Evolutionary conservation across 495 filamentous ascomycete species (phyloP).

Genomic region (Hypoxylon rickii): DNA sequence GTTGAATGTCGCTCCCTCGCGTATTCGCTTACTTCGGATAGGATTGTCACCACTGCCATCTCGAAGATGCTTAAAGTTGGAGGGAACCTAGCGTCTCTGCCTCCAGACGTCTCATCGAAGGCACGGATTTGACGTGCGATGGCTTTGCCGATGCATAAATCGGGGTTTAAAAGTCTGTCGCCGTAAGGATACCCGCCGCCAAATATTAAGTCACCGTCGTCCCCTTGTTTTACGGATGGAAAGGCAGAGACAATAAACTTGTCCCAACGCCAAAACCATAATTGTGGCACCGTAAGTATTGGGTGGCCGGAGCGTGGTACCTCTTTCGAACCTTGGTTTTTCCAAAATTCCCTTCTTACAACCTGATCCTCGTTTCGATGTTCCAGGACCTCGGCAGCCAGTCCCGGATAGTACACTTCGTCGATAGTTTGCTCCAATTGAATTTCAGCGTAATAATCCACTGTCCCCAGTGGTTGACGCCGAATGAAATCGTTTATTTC

Average conservation of each 20-base stretch:
- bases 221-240: neutral
- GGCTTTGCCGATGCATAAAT: neutral
- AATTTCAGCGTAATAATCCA: neutral
- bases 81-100: neutral
- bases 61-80: conserved; percentile 8
- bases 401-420: conserved; percentile 3
- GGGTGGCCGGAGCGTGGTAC: neutral
- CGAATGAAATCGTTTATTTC: too few relatives aligned
- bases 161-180: too few relatives aligned
- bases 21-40: neutral
- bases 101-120: neutral
- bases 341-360: conserved; percentile 2
- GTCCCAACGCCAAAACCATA: conserved; percentile 1
- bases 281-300: conserved; percentile 3
- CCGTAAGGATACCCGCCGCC: neutral
- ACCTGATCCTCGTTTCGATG: conserved; percentile 7
- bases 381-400: neutral
- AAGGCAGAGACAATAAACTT: neutral
- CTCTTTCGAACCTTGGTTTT: neutral
- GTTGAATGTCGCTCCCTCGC: neutral
- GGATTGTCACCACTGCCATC: neutral
- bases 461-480: too few relatives aligned
- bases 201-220: too few relatives aligned
- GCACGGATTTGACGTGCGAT: neutral
- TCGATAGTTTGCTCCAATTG: conserved; percentile 8